These are phyloP conservation scores for Solanum sejunctum DNA, from an alignment of 257 asterid species.

Conservation along the genomic window DNA sequence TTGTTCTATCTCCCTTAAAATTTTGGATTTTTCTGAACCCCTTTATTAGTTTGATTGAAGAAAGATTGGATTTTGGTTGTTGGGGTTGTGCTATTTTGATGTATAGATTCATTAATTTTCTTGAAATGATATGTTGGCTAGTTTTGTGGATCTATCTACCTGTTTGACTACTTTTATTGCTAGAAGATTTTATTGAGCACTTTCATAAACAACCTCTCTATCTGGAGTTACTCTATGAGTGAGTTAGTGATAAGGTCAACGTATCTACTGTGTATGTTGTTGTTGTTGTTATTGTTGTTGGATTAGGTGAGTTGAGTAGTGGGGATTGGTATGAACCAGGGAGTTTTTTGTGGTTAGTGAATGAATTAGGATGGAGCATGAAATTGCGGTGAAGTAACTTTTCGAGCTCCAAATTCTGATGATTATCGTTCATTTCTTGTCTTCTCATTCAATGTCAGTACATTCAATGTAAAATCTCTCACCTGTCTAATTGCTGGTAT, in stretches of 20 bases:
- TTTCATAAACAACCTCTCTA: too few species aligned
- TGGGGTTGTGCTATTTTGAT: not conserved
- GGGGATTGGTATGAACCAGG: not conserved
- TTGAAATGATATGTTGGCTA: not conserved
- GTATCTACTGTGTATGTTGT: too few species aligned
- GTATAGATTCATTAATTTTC: not conserved
- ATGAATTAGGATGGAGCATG: not conserved
- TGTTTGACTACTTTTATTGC: not conserved
- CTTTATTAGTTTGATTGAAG: not conserved
- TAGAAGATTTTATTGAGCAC: not conserved
- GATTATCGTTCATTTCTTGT: not conserved
- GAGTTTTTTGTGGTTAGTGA: not conserved
- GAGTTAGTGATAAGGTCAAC: too few species aligned
- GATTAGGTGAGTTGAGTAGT: not conserved
- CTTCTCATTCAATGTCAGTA: not conserved
- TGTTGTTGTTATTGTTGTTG: not conserved
- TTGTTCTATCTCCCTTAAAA: constrained; percentile 37
- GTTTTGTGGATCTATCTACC: not conserved
- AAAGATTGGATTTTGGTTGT: not conserved
- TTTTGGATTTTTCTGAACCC: not conserved
- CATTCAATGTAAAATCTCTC: not conserved
- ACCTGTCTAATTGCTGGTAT: not conserved
- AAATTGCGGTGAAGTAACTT: not conserved
- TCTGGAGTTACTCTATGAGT: too few species aligned
- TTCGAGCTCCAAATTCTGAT: not conserved